Evolutionary conservation across 805 yeast species (phyloP), one percentile per base, ranked within the genome.

Genomic region (Yarrowia alimentaria): DNA sequence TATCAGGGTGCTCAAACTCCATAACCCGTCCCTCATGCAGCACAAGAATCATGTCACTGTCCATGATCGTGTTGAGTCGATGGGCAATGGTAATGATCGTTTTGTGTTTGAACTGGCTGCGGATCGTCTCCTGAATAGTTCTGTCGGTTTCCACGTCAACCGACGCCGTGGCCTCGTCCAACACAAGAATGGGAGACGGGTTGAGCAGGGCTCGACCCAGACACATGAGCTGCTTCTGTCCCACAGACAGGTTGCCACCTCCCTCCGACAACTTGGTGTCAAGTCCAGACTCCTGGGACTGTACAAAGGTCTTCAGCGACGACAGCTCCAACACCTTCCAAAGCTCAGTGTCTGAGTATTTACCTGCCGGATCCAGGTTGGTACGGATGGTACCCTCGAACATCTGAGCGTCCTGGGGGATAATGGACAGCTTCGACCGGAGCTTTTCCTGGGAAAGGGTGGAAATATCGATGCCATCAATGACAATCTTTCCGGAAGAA

Each of bases 391-490:
- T 76, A 13, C 95, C 95, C 57, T 81, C 79, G 71, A 88, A 87
- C 53, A 87, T 67, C 0, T 85, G 89, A 1, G 96, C 95, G 59
- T 87, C 95, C 64, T 88, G 95, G 2, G 96, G 96, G 62, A 87
- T 87, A 55, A 87, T 86, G 2, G 90, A 77, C 19, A 87, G 71
- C 54, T 76, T 77, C 12, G 85, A 77, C 57, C 96, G 73, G 61
- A 88, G 72, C 54, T 81, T 83, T 52, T 69, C 68, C 33, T 88
- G 71, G 0, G 95, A 95, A 51, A 87, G 63, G 5, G 68, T 66
- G 1, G 79, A 64, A 47, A 82, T 83, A 60, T 85, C 80, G 26
- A 82, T 61, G 3, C 80, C 90, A 66, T 88, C 95, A 60, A 87
- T 82, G 3, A 59, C 52, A 42, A 87, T 78, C 11, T 57, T 54